Percentiles rank a stretch among this genome's conserved stretches.
Evolutionary conservation across 768 basidiomycete species (phyloP).

Genomic region (Leccinum arenicola): DNA sequence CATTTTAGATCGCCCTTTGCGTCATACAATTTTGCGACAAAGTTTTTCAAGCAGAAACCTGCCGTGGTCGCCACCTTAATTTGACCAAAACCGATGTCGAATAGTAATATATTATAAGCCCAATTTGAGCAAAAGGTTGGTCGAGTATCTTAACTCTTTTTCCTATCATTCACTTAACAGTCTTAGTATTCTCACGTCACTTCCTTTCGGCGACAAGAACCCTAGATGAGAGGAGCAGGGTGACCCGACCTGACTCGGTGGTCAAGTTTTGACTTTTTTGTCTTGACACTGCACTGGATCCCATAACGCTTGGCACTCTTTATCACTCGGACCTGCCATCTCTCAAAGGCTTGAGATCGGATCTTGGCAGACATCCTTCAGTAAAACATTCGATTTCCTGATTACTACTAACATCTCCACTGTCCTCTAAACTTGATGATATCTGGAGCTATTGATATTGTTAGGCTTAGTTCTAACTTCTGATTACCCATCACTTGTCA

Average conservation of each 20-base stretch:
- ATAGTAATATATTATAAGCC: slow-evolving; percentile 12
- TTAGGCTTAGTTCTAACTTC: slow-evolving; percentile 4
- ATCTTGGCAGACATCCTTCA: slow-evolving; percentile 44
- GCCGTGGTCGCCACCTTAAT: slow-evolving; percentile 44
- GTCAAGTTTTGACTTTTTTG: slow-evolving; percentile 38
- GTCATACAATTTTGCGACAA: slow-evolving; percentile 32
- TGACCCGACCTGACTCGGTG: slow-evolving; percentile 44
- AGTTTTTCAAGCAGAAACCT: slow-evolving; percentile 24
- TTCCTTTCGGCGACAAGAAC: slow-evolving; percentile 49
- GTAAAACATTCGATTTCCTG: slow-evolving; percentile 50
- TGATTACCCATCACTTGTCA: no score
- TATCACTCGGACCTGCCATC: slow-evolving; percentile 44
- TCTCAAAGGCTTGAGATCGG: slow-evolving; percentile 32
- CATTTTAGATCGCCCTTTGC: slow-evolving; percentile 52
- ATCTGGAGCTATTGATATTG: slow-evolving; percentile 37
- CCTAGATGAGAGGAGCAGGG: slow-evolving; percentile 45
- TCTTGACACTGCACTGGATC: slow-evolving; percentile 35
- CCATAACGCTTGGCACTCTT: slow-evolving; percentile 46
- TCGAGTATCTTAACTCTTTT: background rate
- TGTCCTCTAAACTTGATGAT: slow-evolving; percentile 47
- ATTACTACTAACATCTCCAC: slow-evolving; percentile 39
- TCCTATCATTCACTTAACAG: background rate
- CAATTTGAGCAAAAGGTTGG: slow-evolving; percentile 24
- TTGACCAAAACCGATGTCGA: slow-evolving; percentile 19
- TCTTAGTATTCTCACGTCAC: slow-evolving; percentile 15